These are phyloP conservation scores for Gossypium rotundifolium DNA, from an alignment of 345 rosid genomes.

Conservation along the genomic window DNA sequence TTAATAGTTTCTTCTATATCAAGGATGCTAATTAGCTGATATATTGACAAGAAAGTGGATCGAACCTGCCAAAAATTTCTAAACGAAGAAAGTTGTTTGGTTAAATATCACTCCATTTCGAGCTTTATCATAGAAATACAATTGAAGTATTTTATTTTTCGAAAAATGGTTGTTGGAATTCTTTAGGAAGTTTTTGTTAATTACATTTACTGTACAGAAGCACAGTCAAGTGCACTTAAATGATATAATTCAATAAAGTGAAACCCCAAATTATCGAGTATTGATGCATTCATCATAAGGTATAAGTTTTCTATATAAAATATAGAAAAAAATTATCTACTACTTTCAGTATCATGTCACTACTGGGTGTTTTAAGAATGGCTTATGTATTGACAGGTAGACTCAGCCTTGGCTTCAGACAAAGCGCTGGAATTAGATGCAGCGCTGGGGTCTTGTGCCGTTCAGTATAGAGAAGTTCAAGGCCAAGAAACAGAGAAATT, in stretches of 20 bases:
- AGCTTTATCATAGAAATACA: not conserved
- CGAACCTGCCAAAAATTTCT: not conserved
- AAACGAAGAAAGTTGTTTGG: not conserved
- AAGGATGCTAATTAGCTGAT: not conserved
- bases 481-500: constrained; percentile 78
- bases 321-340: not conserved
- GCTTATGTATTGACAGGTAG: constrained; percentile 43
- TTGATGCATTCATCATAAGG: not conserved
- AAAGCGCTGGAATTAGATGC: constrained; percentile 76
- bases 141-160: not conserved
- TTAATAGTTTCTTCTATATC: not conserved
- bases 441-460: constrained; percentile 69
- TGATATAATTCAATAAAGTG: not conserved
- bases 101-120: not conserved
- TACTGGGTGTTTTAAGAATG: constrained; percentile 7
- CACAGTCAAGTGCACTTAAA: not conserved
- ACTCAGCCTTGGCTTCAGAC: constrained; percentile 55
- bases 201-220: not conserved
- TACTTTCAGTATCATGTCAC: not conserved
- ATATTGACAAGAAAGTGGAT: constrained; percentile 2
- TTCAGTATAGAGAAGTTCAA: constrained; percentile 84
- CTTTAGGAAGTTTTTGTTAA: not conserved
- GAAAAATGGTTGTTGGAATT: not conserved
- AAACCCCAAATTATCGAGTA: not conserved
- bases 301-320: not conserved